phyloP scores from a whole-genome alignment of 1,284 basidiomycete species.

The Tremellales sp. region DNA sequence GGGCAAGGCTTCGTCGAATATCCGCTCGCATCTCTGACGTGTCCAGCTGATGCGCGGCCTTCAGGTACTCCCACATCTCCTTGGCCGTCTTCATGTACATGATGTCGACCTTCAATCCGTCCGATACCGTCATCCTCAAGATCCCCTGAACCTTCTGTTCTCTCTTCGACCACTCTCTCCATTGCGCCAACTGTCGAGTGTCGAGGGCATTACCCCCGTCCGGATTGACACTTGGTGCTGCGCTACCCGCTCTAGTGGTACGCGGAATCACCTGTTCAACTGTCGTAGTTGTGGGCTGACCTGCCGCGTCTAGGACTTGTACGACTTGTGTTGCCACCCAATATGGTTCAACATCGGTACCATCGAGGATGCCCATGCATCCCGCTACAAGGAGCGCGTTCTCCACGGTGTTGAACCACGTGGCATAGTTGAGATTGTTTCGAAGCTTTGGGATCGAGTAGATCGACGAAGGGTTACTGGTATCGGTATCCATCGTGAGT shows the following conservation, averaged over 20 bases:
- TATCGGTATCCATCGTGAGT: too few relatives aligned
- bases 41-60: not conserved
- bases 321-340: too few relatives aligned
- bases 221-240: conserved; percentile 1
- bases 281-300: not conserved
- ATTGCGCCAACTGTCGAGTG: too few relatives aligned
- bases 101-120: conserved; percentile 4
- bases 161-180: conserved; percentile 7
- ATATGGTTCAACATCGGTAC: conserved; percentile 7
- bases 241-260: conserved; percentile 1
- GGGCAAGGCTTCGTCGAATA: conserved; percentile 3
- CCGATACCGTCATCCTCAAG: conserved; percentile 3
- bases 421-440: conserved; percentile 1
- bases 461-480: too few relatives aligned
- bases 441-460: too few relatives aligned
- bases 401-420: conserved; percentile 4
- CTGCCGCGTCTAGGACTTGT: too few relatives aligned
- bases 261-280: not conserved
- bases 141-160: conserved; percentile 6
- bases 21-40: conserved; percentile 3
- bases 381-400: conserved; percentile 3
- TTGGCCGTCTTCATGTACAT: conserved; percentile 5
- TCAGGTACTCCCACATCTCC: conserved; percentile 8
- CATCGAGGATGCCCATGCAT: conserved; percentile 7
- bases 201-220: too few relatives aligned